A percentile compares a stretch with the other conserved stretches of the same genome.
Conservation (phyloP, 176 grass and related monocot genomes). For the Luzula sylvatica region DNA sequence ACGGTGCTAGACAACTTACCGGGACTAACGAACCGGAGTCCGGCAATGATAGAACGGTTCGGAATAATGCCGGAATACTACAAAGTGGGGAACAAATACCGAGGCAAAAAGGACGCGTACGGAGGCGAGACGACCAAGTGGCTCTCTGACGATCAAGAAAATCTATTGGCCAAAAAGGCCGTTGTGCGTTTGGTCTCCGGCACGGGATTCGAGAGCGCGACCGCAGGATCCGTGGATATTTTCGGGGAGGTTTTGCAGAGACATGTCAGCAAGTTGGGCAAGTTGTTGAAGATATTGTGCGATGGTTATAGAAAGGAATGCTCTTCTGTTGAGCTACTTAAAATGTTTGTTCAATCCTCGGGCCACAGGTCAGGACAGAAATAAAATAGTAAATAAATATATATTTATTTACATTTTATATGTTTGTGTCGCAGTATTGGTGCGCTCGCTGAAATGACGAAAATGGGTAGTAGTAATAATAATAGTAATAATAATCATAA, state of each 20-base stretch:
- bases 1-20: conserved; percentile 96
- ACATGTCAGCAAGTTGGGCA: conserved; percentile 61
- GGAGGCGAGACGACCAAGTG: conserved; percentile 59
- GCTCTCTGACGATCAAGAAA: conserved; percentile 66
- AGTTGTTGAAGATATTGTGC: conserved; percentile 61
- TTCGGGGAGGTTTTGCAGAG: conserved; percentile 69
- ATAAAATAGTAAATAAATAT: neutral
- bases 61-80: conserved; percentile 91
- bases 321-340: conserved; percentile 81
- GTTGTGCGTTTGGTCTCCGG: conserved; percentile 41
- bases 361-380: conserved; percentile 50
- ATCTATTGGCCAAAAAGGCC: conserved; percentile 44
- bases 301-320: conserved; percentile 89
- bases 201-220: conserved; percentile 51
- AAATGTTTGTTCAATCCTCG: conserved; percentile 85
- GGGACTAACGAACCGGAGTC: conserved; percentile 54
- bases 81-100: conserved; percentile 92
- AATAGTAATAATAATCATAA: too few relatives aligned
- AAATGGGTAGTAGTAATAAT: conserved; percentile 32
- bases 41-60: conserved; percentile 97
- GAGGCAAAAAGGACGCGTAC: too few relatives aligned
- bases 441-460: conserved; percentile 54
- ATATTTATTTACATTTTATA: conserved; percentile 23
- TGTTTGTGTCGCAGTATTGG: conserved; percentile 57
- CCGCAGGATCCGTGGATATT: conserved; percentile 58